A percentile compares a stretch with the other conserved stretches of the same genome.
Conservation (phyloP, 257 asterid genomes). For the Verbascum thapsus region DNA sequence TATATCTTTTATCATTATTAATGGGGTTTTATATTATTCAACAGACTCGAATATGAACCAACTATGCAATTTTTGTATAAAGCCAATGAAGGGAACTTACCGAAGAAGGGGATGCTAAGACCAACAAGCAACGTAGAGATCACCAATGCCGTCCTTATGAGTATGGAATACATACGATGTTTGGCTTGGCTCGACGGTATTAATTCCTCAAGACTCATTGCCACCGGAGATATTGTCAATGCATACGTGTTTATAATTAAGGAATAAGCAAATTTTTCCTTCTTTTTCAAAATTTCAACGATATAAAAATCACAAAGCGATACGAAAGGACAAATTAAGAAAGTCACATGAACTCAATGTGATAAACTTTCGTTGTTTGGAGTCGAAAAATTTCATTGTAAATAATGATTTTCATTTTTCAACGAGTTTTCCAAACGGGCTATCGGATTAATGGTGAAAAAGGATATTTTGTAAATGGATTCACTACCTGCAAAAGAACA, state of each 20-base stretch:
- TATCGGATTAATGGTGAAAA: conserved; percentile 16
- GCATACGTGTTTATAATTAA: conserved; percentile 71
- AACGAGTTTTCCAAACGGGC: background rate
- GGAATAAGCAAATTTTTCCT: conserved; percentile 28
- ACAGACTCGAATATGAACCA: too few relatives aligned
- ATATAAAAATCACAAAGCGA: background rate
- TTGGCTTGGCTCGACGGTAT: conserved; percentile 63
- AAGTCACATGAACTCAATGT: too few relatives aligned
- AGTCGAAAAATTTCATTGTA: too few relatives aligned
- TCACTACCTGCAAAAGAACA: conserved; percentile 71
- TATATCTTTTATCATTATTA: too few relatives aligned
- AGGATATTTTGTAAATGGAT: conserved; percentile 99
- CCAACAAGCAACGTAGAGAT: conserved; percentile 78
- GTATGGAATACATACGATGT: conserved; percentile 56
- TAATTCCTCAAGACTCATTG: conserved; percentile 90
- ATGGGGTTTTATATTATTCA: too few relatives aligned
- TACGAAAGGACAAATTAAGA: background rate
- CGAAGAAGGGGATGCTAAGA: conserved; percentile 80
- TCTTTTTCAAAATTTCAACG: background rate
- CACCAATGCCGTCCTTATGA: conserved; percentile 77
- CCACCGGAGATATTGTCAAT: conserved; percentile 88
- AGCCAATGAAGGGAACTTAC: conserved; percentile 37
- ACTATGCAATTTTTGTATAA: too few relatives aligned
- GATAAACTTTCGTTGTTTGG: too few relatives aligned
- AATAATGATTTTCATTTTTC: too few relatives aligned